These are phyloP conservation scores for Penicillium argentinense DNA, from an alignment of 495 filamentous ascomycete species.

Conservation along the genomic window DNA sequence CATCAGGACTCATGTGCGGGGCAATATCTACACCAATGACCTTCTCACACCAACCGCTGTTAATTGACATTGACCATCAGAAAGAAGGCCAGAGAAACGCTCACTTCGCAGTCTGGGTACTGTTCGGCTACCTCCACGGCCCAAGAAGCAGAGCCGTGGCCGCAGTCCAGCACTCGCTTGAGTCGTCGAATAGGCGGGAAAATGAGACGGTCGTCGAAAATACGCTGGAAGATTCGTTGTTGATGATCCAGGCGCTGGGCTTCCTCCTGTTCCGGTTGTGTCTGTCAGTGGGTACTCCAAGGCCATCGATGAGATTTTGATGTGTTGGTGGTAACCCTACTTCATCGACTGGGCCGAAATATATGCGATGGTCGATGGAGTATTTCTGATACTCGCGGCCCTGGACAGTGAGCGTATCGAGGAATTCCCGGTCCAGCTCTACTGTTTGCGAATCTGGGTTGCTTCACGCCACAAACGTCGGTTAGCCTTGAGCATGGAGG, in stretches of 20 bases:
- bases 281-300: conserved; percentile 19
- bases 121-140: conserved; percentile 61
- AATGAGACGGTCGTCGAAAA: conserved; percentile 76
- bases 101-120: conserved; percentile 73
- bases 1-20: conserved; percentile 70
- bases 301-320: too few species aligned
- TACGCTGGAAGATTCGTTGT: conserved; percentile 65
- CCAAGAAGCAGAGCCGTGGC: conserved; percentile 67
- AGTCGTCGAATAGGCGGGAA: conserved; percentile 71
- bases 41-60: conserved; percentile 43
- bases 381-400: conserved; percentile 72
- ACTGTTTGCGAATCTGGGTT: conserved; percentile 50
- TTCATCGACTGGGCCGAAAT: conserved; percentile 83
- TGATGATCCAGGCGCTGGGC: conserved; percentile 70
- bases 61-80: conserved; percentile 10
- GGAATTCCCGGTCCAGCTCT: conserved; percentile 59
- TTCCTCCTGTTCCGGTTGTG: conserved; percentile 68
- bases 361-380: conserved; percentile 69
- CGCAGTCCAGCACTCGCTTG: conserved; percentile 72
- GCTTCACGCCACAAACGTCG: conserved; percentile 29
- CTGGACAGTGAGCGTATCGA: conserved; percentile 63
- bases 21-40: conserved; percentile 81
- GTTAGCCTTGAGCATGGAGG: conserved; percentile 16
- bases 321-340: too few species aligned
- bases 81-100: conserved; percentile 1